Evolutionary conservation across 768 basidiomycete genomes (phyloP), one percentile per base, ranked within the genome.

Genomic region (Calvatia gigantea): DNA sequence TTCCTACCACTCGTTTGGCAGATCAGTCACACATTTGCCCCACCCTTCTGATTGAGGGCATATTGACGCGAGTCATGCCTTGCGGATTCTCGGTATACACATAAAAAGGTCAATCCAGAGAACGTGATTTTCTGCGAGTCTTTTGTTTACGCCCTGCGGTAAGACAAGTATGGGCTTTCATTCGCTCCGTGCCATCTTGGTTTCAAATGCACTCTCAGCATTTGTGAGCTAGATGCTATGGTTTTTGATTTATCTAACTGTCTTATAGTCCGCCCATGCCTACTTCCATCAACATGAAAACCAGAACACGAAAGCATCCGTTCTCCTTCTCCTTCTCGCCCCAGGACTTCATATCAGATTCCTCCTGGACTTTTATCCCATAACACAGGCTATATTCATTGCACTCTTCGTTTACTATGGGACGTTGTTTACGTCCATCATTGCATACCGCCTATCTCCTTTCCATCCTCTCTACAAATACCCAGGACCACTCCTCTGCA

Each of bases 391-490:
- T 8, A 32, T 47, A 4, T 17, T 32, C 33, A 21, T 48, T 5
- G 35, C 59, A 6, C 57, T 54, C 38, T 7, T 21, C 19, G 33
- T 60, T 5, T 60, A 52, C 51, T 57, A 53, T 12, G 19, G 17
- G 23, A 27, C 55, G 15, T 39, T 57, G 25, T 54, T 55, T 15
- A 32, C 35, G 17, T 55, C 60, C 11, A 64, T 62, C 4, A 45
- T 66, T 17, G 29, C 58, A 9, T 75, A 75, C 54, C 70, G 74
- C 3, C 43, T 75, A 2, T 74, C 74, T 5, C 74, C 75, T 6
- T 66, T 70, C 55, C 75, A 77, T 57, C 74, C 74, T 1, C 66
- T 77, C 5, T 67, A 67, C 3, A 29, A 47, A 12, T 74, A 65
- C 55, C 73, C 73, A 14, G 75, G 75, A 3, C 75, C 75, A 0